These are phyloP conservation scores for Kondoa malvinella DNA, from an alignment of 768 basidiomycete species.

Conservation along the genomic window DNA sequence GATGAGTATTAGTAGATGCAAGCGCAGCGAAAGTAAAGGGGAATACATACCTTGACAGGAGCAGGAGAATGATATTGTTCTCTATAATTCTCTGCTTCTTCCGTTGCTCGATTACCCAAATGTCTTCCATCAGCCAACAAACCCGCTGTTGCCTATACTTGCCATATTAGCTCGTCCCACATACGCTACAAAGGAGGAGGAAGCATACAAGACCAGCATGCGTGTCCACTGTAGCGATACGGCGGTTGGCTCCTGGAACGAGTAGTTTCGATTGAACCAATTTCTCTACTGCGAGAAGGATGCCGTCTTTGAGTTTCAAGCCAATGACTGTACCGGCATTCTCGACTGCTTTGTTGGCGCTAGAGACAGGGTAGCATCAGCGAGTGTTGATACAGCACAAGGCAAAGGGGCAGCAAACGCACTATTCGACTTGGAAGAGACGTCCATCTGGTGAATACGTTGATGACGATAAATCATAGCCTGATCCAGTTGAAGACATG, in stretches of 20 bases:
- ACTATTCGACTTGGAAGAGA: conserved; percentile 66
- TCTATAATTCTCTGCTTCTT: conserved; percentile 60
- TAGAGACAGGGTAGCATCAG: conserved; percentile 55
- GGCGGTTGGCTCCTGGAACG: conserved; percentile 75
- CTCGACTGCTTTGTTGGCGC: conserved; percentile 95
- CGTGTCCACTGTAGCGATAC: conserved; percentile 82
- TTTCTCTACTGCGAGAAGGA: conserved; percentile 95
- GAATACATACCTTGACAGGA: conserved; percentile 60
- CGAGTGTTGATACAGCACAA: neutral
- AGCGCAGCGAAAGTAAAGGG: neutral
- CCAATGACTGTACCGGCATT: conserved; percentile 99
- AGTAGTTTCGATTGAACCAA: conserved; percentile 88
- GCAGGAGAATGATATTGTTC: conserved; percentile 56
- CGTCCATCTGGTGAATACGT: conserved; percentile 76
- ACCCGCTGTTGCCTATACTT: conserved; percentile 74
- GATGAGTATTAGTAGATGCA: conserved; percentile 1
- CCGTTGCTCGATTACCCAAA: conserved; percentile 62
- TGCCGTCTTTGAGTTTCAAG: conserved; percentile 78
- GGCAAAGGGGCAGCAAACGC: neutral
- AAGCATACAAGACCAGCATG: conserved; percentile 70
- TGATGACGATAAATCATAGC: conserved; percentile 87
- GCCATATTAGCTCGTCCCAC: neutral
- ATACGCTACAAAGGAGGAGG: conserved; percentile 9
- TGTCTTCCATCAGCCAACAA: conserved; percentile 84
- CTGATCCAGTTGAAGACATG: conserved; percentile 98